A percentile compares a stretch with the other conserved stretches of the same genome.
These are phyloP conservation scores for Melanopsichium pennsylvanicum DNA, from an alignment of 1,284 basidiomycete genomes.

Conservation along the genomic window DNA sequence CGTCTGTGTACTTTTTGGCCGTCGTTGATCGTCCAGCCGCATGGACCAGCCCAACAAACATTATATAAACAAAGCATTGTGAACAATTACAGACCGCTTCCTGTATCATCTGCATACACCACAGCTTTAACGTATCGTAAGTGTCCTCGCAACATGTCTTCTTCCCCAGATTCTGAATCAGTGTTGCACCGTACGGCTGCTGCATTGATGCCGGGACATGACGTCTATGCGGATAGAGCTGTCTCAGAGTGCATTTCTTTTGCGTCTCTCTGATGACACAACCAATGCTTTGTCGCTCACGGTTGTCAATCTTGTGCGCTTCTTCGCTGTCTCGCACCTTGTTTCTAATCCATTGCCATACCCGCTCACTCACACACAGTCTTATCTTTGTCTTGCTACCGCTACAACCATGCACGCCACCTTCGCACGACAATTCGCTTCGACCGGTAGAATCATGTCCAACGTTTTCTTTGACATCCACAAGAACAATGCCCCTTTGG, in stretches of 20 bases:
- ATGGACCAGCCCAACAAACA: slow-evolving; percentile 22
- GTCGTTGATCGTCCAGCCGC: slow-evolving; percentile 21
- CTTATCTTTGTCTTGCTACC: not conserved
- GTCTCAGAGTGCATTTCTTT: too few relatives aligned
- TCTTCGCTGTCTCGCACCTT: not conserved
- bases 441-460: slow-evolving; percentile 61
- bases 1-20: slow-evolving; percentile 28
- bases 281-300: too few relatives aligned
- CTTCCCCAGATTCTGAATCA: too few relatives aligned
- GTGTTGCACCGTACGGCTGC: too few relatives aligned
- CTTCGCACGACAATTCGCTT: slow-evolving; percentile 57
- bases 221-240: too few relatives aligned
- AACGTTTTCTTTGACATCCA: slow-evolving; percentile 78
- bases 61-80: too few relatives aligned
- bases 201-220: too few relatives aligned
- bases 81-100: too few relatives aligned
- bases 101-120: slow-evolving; percentile 3
- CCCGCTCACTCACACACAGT: slow-evolving; percentile 53
- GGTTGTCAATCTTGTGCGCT: too few relatives aligned
- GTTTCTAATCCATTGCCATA: slow-evolving; percentile 1
- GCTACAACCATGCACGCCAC: slow-evolving; percentile 39
- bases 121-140: slow-evolving; percentile 21
- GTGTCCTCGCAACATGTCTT: slow-evolving; percentile 7
- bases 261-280: not conserved
- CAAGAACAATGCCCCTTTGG: slow-evolving; percentile 66